phyloP scores from a whole-genome alignment of 192 early-diverging fungal genomes.

The Entophlyctis helioformis region DNA sequence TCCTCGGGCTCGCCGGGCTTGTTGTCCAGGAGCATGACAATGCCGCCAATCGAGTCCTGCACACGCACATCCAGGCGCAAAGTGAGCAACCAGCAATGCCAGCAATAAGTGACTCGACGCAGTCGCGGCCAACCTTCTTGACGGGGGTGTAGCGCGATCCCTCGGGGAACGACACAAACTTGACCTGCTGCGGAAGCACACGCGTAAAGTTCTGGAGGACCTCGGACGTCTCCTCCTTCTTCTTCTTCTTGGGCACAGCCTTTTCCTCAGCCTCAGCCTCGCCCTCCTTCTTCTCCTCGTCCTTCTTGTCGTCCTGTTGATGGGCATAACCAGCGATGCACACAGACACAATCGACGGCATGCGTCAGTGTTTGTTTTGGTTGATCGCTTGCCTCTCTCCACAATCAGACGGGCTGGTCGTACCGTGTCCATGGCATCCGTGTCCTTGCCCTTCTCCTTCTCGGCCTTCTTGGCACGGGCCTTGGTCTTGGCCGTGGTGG shows the following conservation, averaged over 20 bases:
- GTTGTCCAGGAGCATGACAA: constrained; percentile 74
- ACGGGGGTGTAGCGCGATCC: constrained; percentile 82
- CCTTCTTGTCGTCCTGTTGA: background rate
- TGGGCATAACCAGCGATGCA: too few species aligned
- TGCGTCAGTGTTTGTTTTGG: too few species aligned
- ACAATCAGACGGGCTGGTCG: too few species aligned
- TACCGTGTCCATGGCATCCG: constrained; percentile 29
- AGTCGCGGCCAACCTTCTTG: constrained; percentile 46
- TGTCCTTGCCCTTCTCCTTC: constrained; percentile 62
- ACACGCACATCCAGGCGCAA: constrained; percentile 15
- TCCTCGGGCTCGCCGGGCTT: constrained; percentile 68
- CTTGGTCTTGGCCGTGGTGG: constrained; percentile 87
- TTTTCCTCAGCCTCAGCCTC: constrained; percentile 27
- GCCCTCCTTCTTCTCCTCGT: constrained; percentile 5
- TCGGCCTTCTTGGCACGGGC: constrained; percentile 72
- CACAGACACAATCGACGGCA: too few species aligned
- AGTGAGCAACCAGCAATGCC: background rate
- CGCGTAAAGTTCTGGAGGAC: constrained; percentile 78
- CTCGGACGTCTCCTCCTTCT: constrained; percentile 66
- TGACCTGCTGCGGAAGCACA: constrained; percentile 76
- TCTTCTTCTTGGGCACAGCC: constrained; percentile 47
- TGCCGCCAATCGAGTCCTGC: constrained; percentile 56
- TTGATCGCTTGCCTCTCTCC: too few species aligned
- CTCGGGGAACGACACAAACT: constrained; percentile 75
- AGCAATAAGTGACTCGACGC: background rate